Base-by-base conservation (phyloP, 208 protist genomes). In the Endotrypanum monterogeii region DNA sequence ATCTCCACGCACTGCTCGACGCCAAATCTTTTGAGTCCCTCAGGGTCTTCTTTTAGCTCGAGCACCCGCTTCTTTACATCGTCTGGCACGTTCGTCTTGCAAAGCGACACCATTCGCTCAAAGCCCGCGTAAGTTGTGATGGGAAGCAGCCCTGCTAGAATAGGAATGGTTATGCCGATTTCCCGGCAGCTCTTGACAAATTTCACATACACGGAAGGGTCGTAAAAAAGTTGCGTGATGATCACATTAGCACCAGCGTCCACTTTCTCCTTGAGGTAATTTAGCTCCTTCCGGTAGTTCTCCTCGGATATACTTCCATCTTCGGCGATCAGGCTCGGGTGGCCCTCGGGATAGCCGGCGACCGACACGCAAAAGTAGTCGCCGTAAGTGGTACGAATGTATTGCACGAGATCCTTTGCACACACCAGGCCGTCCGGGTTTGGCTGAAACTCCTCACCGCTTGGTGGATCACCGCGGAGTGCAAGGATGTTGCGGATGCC, bases 141-240 rank as follows among this genome's bases (percentile, higher is more conserved):
- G 46, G 97, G 98, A 81, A 99, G 95, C 30, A 99, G 89, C 41
- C 98, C 98, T 1, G 98, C 96, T 18, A 99, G 81, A 62, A 99
- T 98, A 52, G 97, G 98, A n/a, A 89, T 78, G 0, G 83, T 97
- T 78, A 99, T 99, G 68, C 96, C 97, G 25, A 89, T 71, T 6
- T 83, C 84, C 18, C 94, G 85, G 74, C 96, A 98, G 25, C 93
- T 72, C 30, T 86, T 79, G 16, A 97, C 89, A 74, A 98, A 99
- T 18, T 91, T 74, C 41, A 98, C 83, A 80, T 99, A 99, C 20
- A 95, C 67, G 58, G 91, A 65, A 11, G 88, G 80, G 67, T 99
- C 97, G 80, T 99, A 99, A 75, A 99, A 99, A 16, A 99, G 83
- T 86, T 99, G 98, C 9, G 98, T 99, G 74, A 99, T 94, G 83